These are phyloP conservation scores for Globisporangium nunn DNA, from an alignment of 352 stramenopile species.

Conservation along the genomic window DNA sequence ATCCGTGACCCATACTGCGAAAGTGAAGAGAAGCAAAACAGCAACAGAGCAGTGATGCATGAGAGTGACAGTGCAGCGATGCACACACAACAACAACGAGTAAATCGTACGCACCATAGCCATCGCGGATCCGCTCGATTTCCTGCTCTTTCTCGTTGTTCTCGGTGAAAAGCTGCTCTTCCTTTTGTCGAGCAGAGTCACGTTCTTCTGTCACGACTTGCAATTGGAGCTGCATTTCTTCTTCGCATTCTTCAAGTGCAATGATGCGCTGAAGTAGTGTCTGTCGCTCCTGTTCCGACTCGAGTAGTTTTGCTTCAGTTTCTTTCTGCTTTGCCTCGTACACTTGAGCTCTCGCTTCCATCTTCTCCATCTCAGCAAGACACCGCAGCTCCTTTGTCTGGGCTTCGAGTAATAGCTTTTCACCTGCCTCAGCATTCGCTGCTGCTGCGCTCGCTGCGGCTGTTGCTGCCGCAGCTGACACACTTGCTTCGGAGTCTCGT, in stretches of 20 bases:
- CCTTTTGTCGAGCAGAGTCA: constrained; percentile 72
- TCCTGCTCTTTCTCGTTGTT: constrained; percentile 86
- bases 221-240: constrained; percentile 73
- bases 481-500: constrained; percentile 16
- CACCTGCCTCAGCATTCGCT: constrained; percentile 24
- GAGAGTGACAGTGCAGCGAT: no score
- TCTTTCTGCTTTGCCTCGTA: constrained; percentile 39
- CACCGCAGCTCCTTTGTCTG: constrained; percentile 70
- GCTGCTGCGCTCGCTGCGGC: constrained; percentile 3
- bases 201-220: constrained; percentile 82
- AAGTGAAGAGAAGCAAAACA: neutral
- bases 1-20: constrained; percentile 80
- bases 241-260: constrained; percentile 59
- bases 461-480: constrained; percentile 2
- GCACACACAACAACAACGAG: neutral
- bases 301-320: constrained; percentile 15
- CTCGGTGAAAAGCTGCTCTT: constrained; percentile 77
- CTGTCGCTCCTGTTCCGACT: constrained; percentile 32
- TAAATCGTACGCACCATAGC: constrained; percentile 34
- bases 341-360: constrained; percentile 52
- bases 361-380: constrained; percentile 60
- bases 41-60: no score
- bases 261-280: constrained; percentile 33
- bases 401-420: constrained; percentile 53
- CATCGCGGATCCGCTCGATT: constrained; percentile 82